phyloP scores from a whole-genome alignment of 2,329 filamentous ascomycete genomes.

The Aspergillus viridinutans region DNA sequence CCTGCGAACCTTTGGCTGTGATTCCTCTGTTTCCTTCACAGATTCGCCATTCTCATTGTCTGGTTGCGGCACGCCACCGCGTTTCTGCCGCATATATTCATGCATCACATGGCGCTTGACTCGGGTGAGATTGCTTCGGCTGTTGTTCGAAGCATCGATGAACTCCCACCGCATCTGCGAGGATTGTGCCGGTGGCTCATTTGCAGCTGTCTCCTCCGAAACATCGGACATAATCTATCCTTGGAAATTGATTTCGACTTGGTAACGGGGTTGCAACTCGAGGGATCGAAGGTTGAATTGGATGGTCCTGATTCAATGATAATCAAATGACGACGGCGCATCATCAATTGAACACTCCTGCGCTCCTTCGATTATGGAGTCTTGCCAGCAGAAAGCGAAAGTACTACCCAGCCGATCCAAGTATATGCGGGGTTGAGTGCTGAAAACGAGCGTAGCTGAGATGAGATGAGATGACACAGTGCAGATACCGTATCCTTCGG shows the following conservation, averaged over 20 bases:
- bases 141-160: slow-evolving; percentile 37
- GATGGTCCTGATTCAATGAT: background rate
- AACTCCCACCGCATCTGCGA: slow-evolving; percentile 34
- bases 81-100: slow-evolving; percentile 39
- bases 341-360: background rate
- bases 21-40: slow-evolving; percentile 5
- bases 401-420: background rate
- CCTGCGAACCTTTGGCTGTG: slow-evolving; percentile 10
- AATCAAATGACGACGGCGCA: background rate
- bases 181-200: slow-evolving; percentile 5
- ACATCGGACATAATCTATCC: slow-evolving; percentile 13
- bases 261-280: background rate
- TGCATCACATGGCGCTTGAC: slow-evolving; percentile 45
- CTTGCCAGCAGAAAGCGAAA: background rate
- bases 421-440: background rate
- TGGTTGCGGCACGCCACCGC: slow-evolving; percentile 14
- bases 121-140: slow-evolving; percentile 34
- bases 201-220: slow-evolving; percentile 2
- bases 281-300: background rate
- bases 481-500: background rate
- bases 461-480: background rate
- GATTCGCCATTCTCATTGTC: background rate
- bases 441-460: background rate
- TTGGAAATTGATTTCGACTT: background rate
- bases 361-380: background rate